Evolutionary conservation across 192 early-diverging fungal species (phyloP).

Genomic region (Backusella australiensis): DNA sequence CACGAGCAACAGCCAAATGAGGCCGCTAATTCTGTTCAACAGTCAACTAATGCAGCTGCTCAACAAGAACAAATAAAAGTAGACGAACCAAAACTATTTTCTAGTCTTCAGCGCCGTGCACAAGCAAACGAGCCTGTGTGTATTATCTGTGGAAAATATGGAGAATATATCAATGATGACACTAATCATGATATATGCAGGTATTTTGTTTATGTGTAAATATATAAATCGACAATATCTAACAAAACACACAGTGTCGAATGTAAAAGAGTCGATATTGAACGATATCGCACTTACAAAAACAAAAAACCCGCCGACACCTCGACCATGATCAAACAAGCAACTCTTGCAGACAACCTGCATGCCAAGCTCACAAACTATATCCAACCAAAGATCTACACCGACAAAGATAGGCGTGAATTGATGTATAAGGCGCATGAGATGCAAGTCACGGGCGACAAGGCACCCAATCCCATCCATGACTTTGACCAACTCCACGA

Average conservation of each 20-base stretch:
- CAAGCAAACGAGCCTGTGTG: conserved; percentile 36
- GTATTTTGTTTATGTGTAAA: conserved; percentile 15
- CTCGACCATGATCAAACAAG: background rate
- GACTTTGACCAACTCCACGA: conserved; percentile 41
- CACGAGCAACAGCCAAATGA: background rate
- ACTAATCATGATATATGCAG: conserved; percentile 46
- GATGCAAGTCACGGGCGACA: conserved; percentile 40
- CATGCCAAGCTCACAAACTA: conserved; percentile 43
- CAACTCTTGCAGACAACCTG: conserved; percentile 16
- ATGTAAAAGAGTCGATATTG: conserved; percentile 34
- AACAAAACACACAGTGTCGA: conserved; percentile 27
- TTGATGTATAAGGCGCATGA: conserved; percentile 37
- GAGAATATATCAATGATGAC: conserved; percentile 41
- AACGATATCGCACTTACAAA: background rate
- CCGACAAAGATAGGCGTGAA: conserved; percentile 1
- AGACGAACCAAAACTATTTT: background rate
- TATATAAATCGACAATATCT: background rate
- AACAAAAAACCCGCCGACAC: background rate
- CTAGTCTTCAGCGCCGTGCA: conserved; percentile 31
- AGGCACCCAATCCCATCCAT: conserved; percentile 39
- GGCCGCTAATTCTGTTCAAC: background rate
- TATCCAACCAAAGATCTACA: conserved; percentile 22
- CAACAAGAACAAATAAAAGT: background rate
- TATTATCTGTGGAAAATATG: conserved; percentile 43
- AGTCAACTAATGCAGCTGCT: background rate